Base-by-base conservation (phyloP, 2,329 filamentous ascomycete genomes). In the Sordariomycetes sp. region DNA sequence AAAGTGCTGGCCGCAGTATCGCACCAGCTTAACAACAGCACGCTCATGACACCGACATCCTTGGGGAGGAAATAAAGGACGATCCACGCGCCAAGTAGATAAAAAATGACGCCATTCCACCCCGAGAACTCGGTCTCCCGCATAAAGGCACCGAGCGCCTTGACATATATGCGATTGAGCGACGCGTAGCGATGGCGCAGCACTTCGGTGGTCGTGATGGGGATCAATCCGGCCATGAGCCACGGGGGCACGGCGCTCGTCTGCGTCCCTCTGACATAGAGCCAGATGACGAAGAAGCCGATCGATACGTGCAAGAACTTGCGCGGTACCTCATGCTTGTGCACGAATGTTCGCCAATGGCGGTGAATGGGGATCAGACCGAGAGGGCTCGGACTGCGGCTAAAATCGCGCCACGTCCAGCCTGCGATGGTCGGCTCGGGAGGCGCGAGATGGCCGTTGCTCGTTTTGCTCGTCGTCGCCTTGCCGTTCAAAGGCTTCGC, bases 71-170 rank as follows among this genome's bases (percentile, higher is more conserved):
- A 86, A 45, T 76, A 76, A 44, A 96, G 74, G 12, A 90, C 86
- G 21, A 79, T 70, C 78, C 87, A 95, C 19, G 87, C 81, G 37
- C 92, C 92, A 7, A 95, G 73, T 8, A 98, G 75, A 59, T 96
- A 98, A 68, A 85, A 95, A 45, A 98, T 93, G 46, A 96, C 90
- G 34, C 92, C 92, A 55, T 98, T 98, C 70, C 86, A 98, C 33
- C 87, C 86, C 31, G 80, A 72, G 46, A 90, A 94, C 61, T 98
- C 92, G 43, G 83, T 92, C 64, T 98, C 92, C 35, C 92, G 84
- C 92, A 98, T 98, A 46, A 98, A 69, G 1, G 88, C 86, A 30
- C 92, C 92, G 11, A 96, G 63, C 24, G 75, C 71, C 37, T 73
- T 77, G 47, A 96, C 90, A 58, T 96, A 98, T 37, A 94, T 55